Evolutionary conservation across 2,329 filamentous ascomycete species (phyloP).

Genomic region (Microascus cirrosus): DNA sequence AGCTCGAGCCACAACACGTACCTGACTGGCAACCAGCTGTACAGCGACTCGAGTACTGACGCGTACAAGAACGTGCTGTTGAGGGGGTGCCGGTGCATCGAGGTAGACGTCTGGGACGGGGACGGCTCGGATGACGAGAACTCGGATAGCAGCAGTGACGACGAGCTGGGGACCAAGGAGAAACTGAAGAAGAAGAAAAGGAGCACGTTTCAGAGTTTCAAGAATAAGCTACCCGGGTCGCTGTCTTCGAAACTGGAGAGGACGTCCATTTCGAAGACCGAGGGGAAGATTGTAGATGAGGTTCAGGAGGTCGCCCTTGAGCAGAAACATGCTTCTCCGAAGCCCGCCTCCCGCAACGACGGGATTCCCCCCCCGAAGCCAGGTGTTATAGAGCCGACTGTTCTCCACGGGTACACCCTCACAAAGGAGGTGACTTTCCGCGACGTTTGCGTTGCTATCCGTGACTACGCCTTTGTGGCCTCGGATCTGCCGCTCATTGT

Average conservation of each 20-base stretch:
- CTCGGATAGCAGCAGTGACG: constrained; percentile 42
- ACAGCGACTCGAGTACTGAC: constrained; percentile 74
- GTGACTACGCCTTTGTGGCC: constrained; percentile 63
- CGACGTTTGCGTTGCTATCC: constrained; percentile 71
- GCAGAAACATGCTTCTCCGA: not conserved
- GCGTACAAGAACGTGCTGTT: constrained; percentile 78
- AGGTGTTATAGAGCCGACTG: constrained; percentile 53
- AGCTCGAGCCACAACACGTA: constrained; percentile 96
- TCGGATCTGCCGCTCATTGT: constrained; percentile 82
- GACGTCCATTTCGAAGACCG: constrained; percentile 30
- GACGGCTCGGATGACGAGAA: constrained; percentile 59
- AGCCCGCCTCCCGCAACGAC: constrained; percentile 1
- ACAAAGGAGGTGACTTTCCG: constrained; percentile 84
- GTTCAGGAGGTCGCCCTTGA: constrained; percentile 6
- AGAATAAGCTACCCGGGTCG: constrained; percentile 31
- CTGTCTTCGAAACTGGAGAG: constrained; percentile 35
- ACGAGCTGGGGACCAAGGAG: constrained; percentile 32
- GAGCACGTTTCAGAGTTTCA: constrained; percentile 52
- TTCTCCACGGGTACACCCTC: constrained; percentile 80
- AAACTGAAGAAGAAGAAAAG: constrained; percentile 52
- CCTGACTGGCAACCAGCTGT: constrained; percentile 78
- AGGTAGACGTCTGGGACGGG: constrained; percentile 94
- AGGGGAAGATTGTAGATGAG: constrained; percentile 14
- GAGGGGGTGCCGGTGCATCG: constrained; percentile 79
- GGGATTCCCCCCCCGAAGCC: constrained; percentile 8